phyloP scores from a whole-genome alignment of 2,329 filamentous ascomycete genomes.

The Tolypocladium paradoxum region DNA sequence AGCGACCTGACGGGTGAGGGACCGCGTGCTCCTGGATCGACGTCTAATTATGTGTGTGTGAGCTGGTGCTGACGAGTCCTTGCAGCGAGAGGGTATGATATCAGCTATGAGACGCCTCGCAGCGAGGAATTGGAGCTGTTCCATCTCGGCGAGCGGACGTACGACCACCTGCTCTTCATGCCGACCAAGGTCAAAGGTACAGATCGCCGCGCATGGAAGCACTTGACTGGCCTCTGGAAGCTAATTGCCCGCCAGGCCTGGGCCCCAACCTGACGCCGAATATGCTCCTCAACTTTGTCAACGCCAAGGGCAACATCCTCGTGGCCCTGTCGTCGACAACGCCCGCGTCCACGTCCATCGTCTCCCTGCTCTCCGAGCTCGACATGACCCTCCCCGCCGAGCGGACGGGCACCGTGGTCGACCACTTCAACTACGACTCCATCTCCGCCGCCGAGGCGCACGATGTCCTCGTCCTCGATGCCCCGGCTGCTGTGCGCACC shows the following conservation, averaged over 20 bases:
- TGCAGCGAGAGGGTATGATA: conserved; percentile 69
- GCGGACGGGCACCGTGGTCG: conserved; percentile 75
- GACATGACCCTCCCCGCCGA: conserved; percentile 82
- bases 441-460: conserved; percentile 69
- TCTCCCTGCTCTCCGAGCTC: conserved; percentile 73
- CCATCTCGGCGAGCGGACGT: conserved; percentile 73
- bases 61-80: conserved; percentile 11
- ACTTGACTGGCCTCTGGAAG: not conserved
- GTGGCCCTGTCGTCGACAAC: conserved; percentile 67
- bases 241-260: conserved; percentile 45
- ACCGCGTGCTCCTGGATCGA: not conserved
- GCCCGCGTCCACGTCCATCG: conserved; percentile 60
- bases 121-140: conserved; percentile 69
- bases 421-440: conserved; percentile 91
- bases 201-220: conserved; percentile 3
- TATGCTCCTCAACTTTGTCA: conserved; percentile 80
- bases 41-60: not conserved
- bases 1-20: conserved; percentile 57
- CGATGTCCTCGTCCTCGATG: conserved; percentile 73
- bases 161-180: conserved; percentile 84
- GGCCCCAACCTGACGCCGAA: conserved; percentile 82
- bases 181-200: conserved; percentile 82
- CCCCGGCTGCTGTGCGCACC: conserved; percentile 52
- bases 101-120: conserved; percentile 77
- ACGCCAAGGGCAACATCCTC: conserved; percentile 83